These are phyloP conservation scores for Candida railenensis DNA, from an alignment of 805 yeast genomes.

Conservation along the genomic window DNA sequence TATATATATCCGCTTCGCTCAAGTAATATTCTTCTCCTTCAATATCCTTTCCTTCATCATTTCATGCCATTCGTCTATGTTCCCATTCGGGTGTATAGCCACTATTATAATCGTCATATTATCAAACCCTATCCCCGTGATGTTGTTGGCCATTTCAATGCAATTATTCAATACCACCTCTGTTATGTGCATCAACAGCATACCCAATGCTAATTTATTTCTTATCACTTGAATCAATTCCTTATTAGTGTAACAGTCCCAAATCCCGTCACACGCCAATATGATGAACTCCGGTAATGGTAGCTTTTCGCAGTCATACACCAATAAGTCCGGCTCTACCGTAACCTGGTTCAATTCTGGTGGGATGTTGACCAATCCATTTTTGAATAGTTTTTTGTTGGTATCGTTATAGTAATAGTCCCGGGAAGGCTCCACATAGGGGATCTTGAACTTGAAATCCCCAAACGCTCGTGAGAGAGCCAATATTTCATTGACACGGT, in stretches of 20 bases:
- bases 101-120: constrained; percentile 77
- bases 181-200: constrained; percentile 56
- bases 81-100: constrained; percentile 48
- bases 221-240: constrained; percentile 55
- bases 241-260: constrained; percentile 53
- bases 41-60: constrained; percentile 44
- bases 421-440: constrained; percentile 27
- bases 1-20: not conserved
- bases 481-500: constrained; percentile 42
- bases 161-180: constrained; percentile 64
- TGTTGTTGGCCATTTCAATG: constrained; percentile 66
- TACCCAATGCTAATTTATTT: constrained; percentile 55
- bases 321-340: constrained; percentile 42
- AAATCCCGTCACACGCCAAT: constrained; percentile 46
- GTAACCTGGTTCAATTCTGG: constrained; percentile 44
- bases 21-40: constrained; percentile 17
- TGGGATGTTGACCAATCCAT: constrained; percentile 34
- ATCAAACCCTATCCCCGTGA: constrained; percentile 79
- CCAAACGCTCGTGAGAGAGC: constrained; percentile 47
- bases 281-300: constrained; percentile 36
- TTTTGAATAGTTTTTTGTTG: constrained; percentile 16
- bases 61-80: constrained; percentile 58
- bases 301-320: constrained; percentile 28
- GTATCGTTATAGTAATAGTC: constrained; percentile 31
- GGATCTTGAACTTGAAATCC: constrained; percentile 41